Base-by-base conservation (phyloP, 148 eudicot species). In the Hydrangea macrophylla region DNA sequence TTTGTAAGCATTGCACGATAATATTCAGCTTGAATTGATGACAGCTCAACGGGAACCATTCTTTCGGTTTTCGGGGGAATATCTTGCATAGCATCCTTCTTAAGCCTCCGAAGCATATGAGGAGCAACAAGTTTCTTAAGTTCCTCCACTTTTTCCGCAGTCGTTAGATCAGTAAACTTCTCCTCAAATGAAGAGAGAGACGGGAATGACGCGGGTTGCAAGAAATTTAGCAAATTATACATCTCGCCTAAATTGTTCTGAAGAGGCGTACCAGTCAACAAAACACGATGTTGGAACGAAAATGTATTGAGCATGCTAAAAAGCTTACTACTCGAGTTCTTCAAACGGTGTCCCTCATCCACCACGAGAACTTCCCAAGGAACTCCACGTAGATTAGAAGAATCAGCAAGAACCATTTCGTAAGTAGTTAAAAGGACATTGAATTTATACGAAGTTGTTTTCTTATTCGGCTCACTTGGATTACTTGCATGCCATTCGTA, bases 311-410 rank as follows among this genome's bases (percentile, higher is more conserved):
- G 92, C 86, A 86, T 69, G 80, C 90, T 78, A 70, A 94, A 94
- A 70, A 94, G 90, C 78, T 90, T 94, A 73, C 99, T 94, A 40
- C 86, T 68, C 0, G 96, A 80, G 74, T 94, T 94, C 65, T 94
- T 94, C 60, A 94, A 80, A 24, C 99, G 88, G 78, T 94, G 99
- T 30, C 99, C 99, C 76, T 94, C 99, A 62, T 94, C 99, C 66
- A 94, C 99, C 68, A 94, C 76, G 76, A 94, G 93, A 78, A 89
- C 97, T 77, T 94, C 99, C 99, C 99, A 94, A 32, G 97, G 97
- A 67, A 94, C 84, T 51, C 81, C 86, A 59, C 97, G 88, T 70
- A 94, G 80, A 76, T 85, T 83, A 65, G 91, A 76, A 33, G 92
- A 79, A 85, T 94, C 99, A 44, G 80, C 89, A 51, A 94, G 85